Evolutionary conservation across 2,329 filamentous ascomycete genomes (phyloP).

Genomic region (Paraconiothyrium sp.): DNA sequence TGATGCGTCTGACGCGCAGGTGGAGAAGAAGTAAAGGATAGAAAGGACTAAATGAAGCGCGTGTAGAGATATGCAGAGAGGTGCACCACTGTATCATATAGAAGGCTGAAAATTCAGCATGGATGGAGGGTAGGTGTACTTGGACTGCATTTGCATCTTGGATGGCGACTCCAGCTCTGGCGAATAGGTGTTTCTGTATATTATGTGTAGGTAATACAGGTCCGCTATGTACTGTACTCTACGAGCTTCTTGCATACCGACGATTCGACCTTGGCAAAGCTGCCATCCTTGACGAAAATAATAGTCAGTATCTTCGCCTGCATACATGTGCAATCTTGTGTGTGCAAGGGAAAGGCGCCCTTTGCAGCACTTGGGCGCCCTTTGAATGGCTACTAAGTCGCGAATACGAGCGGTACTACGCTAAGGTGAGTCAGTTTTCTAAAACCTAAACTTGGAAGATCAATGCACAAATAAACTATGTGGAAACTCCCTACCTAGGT

Average conservation of each 20-base stretch:
- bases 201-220: constrained; percentile 14
- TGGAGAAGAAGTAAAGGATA: constrained; percentile 16
- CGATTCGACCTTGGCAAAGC: background rate
- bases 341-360: no score
- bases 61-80: constrained; percentile 18
- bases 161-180: constrained; percentile 19
- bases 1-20: constrained; percentile 48
- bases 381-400: background rate
- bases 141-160: constrained; percentile 19
- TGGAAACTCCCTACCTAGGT: no score
- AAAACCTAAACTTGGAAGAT: background rate
- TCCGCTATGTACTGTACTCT: background rate
- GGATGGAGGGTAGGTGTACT: constrained; percentile 18
- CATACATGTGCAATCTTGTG: no score
- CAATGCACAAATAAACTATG: background rate
- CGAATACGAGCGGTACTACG: background rate
- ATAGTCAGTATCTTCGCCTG: no score
- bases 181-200: constrained; percentile 16
- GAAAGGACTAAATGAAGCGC: background rate
- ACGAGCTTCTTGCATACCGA: background rate
- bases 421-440: background rate
- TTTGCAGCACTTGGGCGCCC: background rate
- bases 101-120: constrained; percentile 14
- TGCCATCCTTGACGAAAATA: background rate
- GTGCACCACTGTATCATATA: constrained; percentile 5